These are phyloP conservation scores for Neolentinus lepideus DNA, from an alignment of 1,284 basidiomycete genomes.

Conservation along the genomic window DNA sequence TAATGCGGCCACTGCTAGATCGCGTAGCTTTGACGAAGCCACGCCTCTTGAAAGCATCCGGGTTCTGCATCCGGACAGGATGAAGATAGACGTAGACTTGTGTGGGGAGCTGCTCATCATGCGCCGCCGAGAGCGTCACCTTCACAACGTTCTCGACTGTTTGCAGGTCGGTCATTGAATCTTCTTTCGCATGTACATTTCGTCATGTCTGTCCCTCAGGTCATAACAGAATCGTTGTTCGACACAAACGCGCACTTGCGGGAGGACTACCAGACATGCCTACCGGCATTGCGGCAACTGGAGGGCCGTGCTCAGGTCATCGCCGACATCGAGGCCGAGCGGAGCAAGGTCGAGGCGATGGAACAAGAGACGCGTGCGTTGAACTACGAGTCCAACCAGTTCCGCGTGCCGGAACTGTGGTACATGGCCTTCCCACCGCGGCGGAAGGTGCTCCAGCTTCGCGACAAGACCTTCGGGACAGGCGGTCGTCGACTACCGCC, in stretches of 20 bases:
- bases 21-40: conserved; percentile 59
- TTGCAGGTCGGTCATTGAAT: conserved; percentile 26
- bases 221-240: conserved; percentile 45
- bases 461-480: conserved; percentile 50
- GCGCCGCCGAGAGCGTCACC: conserved; percentile 53
- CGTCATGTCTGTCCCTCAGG: conserved; percentile 21
- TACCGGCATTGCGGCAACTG: conserved; percentile 35
- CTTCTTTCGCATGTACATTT: background rate
- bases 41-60: conserved; percentile 33
- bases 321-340: conserved; percentile 41
- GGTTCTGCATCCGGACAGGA: conserved; percentile 48
- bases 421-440: conserved; percentile 54
- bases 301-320: conserved; percentile 38
- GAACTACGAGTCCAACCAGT: conserved; percentile 63
- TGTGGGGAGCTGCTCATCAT: conserved; percentile 66
- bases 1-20: conserved; percentile 21
- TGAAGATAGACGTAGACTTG: conserved; percentile 74
- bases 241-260: conserved; percentile 46
- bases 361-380: conserved; percentile 61
- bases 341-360: conserved; percentile 40
- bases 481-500: conserved; percentile 26
- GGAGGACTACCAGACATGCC: conserved; percentile 46
- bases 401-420: conserved; percentile 59
- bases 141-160: conserved; percentile 33
- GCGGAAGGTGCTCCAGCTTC: conserved; percentile 51